Conservation (phyloP, 2,329 filamentous ascomycete species). For the Fusarium sp. region DNA sequence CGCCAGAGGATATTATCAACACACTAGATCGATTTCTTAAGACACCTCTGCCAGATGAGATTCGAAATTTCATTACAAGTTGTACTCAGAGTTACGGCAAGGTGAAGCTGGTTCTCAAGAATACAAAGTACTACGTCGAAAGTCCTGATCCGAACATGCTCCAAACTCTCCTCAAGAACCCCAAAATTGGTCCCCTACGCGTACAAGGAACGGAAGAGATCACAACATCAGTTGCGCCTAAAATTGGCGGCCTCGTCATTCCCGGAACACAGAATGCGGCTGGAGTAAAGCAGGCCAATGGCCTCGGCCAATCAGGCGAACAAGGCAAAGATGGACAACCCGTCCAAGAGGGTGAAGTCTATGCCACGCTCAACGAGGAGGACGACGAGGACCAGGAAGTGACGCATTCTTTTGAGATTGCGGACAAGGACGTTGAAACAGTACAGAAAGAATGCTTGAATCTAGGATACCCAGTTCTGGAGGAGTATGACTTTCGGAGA, state of each 20-base stretch:
- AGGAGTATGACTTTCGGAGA: conserved; percentile 97
- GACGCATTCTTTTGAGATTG: conserved; percentile 94
- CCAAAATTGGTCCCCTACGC: conserved; percentile 81
- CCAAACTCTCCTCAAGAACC: conserved; percentile 86
- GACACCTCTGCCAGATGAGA: conserved; percentile 83
- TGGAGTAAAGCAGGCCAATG: conserved; percentile 79
- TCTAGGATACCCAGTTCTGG: conserved; percentile 86
- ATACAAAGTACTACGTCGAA: conserved; percentile 94
- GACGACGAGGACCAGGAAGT: conserved; percentile 88
- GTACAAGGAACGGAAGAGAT: conserved; percentile 79
- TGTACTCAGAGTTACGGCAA: conserved; percentile 95
- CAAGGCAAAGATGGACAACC: conserved; percentile 62
- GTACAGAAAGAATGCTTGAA: conserved; percentile 92
- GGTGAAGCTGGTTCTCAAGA: conserved; percentile 92
- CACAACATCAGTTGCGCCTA: conserved; percentile 84
- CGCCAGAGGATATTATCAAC: conserved; percentile 88
- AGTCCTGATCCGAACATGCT: conserved; percentile 89
- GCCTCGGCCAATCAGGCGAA: conserved; percentile 49
- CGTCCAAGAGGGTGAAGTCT: conserved; percentile 73
- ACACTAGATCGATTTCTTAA: conserved; percentile 91
- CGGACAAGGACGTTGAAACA: conserved; percentile 81
- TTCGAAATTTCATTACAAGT: conserved; percentile 80
- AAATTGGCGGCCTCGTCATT: conserved; percentile 89
- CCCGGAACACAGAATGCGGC: conserved; percentile 94
- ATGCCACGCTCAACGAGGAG: conserved; percentile 80